Base-by-base conservation (phyloP, 2,329 filamentous ascomycete genomes). In the Ceratocystis variospora region DNA sequence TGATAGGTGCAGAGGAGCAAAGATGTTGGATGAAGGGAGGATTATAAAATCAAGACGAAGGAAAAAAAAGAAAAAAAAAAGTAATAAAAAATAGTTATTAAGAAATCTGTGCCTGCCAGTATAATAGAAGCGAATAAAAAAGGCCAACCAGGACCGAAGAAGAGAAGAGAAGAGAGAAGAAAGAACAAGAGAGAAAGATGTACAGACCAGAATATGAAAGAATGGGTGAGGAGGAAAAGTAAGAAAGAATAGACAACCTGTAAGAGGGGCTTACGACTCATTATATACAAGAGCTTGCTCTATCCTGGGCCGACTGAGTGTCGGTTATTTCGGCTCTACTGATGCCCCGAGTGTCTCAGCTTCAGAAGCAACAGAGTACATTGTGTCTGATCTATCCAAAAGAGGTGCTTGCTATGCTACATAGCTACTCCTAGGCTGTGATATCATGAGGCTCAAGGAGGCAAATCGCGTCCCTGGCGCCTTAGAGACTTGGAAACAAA, bases 11-110 rank as follows among this genome's bases (percentile, higher is more conserved):
- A 22, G 12, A 44, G 37, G 37, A 15, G 57, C 15, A 61, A 19
- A 41, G 19, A 22, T 61, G 10, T 67, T 50, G 50, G n/a, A 59
- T 28, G 41, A 67, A 67, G 22, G 59, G 61, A 67, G 37, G 62
- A 12, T 15, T 41, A 41, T 48, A 48, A 45, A 33, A 28, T 64
- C n/a, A 50, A 62, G 41, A 28, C 19, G 5, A 8, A 31, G 28
- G 8, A 22, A 55, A 65, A 70, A 65, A 66, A 68, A 69, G 69
- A 65, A 70, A 70, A 68, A 70, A 69, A 68, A 65, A 67, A 68
- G 69, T 66, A 67, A 67, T 66, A 69, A 69, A 68, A 70, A 66
- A 67, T 44, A 62, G 57, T 17, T 65, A 65, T 63, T 65, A 62
- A 68, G 46, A 68, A 67, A 68, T 63, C 66, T 68, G 63, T 65